Evolutionary conservation across 1,284 basidiomycete genomes (phyloP).

Genomic region (Rugosomyces carneus): DNA sequence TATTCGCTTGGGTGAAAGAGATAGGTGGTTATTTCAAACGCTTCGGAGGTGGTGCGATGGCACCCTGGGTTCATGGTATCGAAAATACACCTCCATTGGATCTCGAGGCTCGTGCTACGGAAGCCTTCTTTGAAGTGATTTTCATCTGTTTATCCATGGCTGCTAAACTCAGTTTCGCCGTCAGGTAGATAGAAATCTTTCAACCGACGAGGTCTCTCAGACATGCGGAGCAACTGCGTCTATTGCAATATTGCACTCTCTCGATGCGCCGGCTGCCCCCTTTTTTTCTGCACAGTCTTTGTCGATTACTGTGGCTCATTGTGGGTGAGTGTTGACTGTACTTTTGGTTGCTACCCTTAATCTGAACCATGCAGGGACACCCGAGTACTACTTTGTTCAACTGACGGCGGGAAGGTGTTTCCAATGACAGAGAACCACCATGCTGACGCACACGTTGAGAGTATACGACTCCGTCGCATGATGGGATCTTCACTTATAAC

Average conservation of each 20-base stretch:
- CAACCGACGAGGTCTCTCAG: constrained; percentile 54
- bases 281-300: constrained; percentile 74
- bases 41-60: constrained; percentile 73
- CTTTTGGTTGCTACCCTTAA: constrained; percentile 4
- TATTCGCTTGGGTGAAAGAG: constrained; percentile 73
- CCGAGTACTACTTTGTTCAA: constrained; percentile 77
- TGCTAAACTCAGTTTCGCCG: constrained; percentile 7
- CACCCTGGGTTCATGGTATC: constrained; percentile 54
- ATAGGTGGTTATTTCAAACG: constrained; percentile 86
- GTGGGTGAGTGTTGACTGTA: constrained; percentile 60
- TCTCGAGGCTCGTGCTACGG: constrained; percentile 77
- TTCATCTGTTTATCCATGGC: constrained; percentile 2
- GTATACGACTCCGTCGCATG: constrained; percentile 79
- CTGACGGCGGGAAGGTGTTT: constrained; percentile 62
- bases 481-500: constrained; percentile 88
- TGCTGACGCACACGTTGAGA: constrained; percentile 84
- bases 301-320: constrained; percentile 85
- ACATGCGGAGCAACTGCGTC: constrained; percentile 87
- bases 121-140: constrained; percentile 80
- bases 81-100: constrained; percentile 51
- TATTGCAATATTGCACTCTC: constrained; percentile 81
- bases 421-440: constrained; percentile 92
- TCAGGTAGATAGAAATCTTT: constrained; percentile 59
- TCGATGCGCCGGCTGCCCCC: constrained; percentile 67
- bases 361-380: constrained; percentile 62